Evolutionary conservation across 1,139 yeast genomes (phyloP).

Genomic region (Scheffersomyces titani): DNA sequence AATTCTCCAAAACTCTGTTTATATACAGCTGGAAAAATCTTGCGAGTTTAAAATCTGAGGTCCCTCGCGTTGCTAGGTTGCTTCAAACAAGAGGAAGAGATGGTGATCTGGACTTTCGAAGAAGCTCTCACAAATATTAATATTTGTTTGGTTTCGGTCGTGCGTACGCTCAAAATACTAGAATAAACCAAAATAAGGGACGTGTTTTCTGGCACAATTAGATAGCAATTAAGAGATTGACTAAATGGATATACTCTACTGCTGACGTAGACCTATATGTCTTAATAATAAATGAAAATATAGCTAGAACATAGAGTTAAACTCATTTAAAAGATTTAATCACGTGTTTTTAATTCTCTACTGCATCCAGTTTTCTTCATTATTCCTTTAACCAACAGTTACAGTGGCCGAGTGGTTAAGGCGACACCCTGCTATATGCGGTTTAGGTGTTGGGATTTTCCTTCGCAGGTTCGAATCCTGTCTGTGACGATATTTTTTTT

Average conservation of each 20-base stretch:
- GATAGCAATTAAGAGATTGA: background rate
- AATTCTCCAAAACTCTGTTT: background rate
- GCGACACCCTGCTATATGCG: conserved; percentile 39
- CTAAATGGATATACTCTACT: too few species aligned
- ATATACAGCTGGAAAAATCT: background rate
- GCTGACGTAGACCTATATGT: too few species aligned
- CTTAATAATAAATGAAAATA: too few species aligned
- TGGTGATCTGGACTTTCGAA: background rate
- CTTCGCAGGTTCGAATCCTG: conserved; percentile 92
- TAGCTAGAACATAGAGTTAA: too few species aligned
- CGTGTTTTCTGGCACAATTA: background rate
- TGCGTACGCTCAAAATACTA: background rate
- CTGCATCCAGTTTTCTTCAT: background rate
- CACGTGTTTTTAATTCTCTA: background rate
- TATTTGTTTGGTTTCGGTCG: background rate
- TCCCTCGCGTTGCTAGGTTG: background rate
- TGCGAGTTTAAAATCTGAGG: background rate
- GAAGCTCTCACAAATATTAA: background rate
- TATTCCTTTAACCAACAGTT: conserved; percentile 8
- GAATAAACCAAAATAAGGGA: background rate
- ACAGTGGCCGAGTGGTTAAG: conserved; percentile 38
- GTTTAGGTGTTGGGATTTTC: conserved; percentile 77
- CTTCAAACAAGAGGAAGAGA: background rate
- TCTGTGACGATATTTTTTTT: conserved; percentile 66
- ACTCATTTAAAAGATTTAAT: background rate